Conservation (phyloP, 164 flowering plant genomes). For the Houttuynia cordata region DNA sequence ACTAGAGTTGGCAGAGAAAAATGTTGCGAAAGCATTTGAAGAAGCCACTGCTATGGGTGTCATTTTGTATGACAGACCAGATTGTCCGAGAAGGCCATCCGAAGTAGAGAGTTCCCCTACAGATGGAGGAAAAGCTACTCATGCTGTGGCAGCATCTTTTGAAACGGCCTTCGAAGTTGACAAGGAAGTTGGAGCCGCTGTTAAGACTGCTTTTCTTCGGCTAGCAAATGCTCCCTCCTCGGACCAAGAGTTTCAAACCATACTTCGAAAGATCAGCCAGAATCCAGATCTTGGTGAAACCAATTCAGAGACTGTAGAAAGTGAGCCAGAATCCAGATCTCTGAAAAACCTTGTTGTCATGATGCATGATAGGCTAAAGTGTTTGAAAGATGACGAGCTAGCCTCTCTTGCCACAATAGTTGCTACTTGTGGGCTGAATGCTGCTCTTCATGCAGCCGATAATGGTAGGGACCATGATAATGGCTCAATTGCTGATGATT, state of each 20-base stretch:
- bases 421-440: constrained; percentile 92
- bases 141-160: constrained; percentile 65
- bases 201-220: constrained; percentile 60
- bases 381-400: constrained; percentile 72
- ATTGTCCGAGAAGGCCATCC: constrained; percentile 36
- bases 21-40: constrained; percentile 69
- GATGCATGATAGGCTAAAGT: constrained; percentile 72
- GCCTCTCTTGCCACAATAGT: constrained; percentile 90
- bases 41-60: constrained; percentile 71
- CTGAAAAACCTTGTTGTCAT: constrained; percentile 35
- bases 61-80: constrained; percentile 66
- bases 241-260: constrained; percentile 40
- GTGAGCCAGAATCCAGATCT: constrained; percentile 31
- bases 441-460: constrained; percentile 60
- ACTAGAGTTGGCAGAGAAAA: constrained; percentile 49
- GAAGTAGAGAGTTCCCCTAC: constrained; percentile 44
- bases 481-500: constrained; percentile 9
- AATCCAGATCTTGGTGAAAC: constrained; percentile 49
- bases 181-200: constrained; percentile 83
- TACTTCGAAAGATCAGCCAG: constrained; percentile 57
- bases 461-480: constrained; percentile 23
- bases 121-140: constrained; percentile 49
- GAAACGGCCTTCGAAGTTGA: constrained; percentile 93
- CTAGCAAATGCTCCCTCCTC: constrained; percentile 48
- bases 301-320: constrained; percentile 35